Evolutionary conservation across 148 eudicot species (phyloP).

Genomic region (Vaccinium vitisidaea): DNA sequence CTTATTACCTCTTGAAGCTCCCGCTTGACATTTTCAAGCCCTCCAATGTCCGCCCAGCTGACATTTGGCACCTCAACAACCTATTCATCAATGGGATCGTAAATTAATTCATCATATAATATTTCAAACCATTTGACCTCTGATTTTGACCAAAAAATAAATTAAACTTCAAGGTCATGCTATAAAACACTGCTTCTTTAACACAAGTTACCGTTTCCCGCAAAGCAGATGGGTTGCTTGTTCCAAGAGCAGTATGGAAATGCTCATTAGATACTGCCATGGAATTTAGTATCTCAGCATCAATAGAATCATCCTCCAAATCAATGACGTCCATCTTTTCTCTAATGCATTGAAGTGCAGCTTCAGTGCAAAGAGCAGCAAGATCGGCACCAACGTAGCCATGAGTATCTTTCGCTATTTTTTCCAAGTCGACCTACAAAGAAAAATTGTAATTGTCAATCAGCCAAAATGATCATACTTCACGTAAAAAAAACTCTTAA

Average conservation of each 20-base stretch:
- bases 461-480: not conserved
- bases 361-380: slow-evolving; percentile 47
- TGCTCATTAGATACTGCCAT: slow-evolving; percentile 47
- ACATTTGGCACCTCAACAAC: slow-evolving; percentile 50
- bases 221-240: slow-evolving; percentile 38
- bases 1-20: slow-evolving; percentile 43
- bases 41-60: slow-evolving; percentile 46
- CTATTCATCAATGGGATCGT: not conserved
- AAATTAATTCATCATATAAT: too few relatives aligned
- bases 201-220: slow-evolving; percentile 35
- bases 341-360: slow-evolving; percentile 48
- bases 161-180: not conserved
- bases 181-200: not conserved
- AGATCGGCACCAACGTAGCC: slow-evolving; percentile 49
- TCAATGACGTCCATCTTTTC: slow-evolving; percentile 52
- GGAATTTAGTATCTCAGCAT: slow-evolving; percentile 47
- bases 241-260: slow-evolving; percentile 42
- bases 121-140: not conserved
- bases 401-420: slow-evolving; percentile 37
- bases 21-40: slow-evolving; percentile 41
- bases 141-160: not conserved
- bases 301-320: slow-evolving; percentile 43
- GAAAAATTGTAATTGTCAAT: not conserved
- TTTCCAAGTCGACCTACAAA: slow-evolving; percentile 41
- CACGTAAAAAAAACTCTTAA: not conserved